Evolutionary conservation across 2,329 filamentous ascomycete species (phyloP).

Genomic region (Chalaropsis ovoidea): DNA sequence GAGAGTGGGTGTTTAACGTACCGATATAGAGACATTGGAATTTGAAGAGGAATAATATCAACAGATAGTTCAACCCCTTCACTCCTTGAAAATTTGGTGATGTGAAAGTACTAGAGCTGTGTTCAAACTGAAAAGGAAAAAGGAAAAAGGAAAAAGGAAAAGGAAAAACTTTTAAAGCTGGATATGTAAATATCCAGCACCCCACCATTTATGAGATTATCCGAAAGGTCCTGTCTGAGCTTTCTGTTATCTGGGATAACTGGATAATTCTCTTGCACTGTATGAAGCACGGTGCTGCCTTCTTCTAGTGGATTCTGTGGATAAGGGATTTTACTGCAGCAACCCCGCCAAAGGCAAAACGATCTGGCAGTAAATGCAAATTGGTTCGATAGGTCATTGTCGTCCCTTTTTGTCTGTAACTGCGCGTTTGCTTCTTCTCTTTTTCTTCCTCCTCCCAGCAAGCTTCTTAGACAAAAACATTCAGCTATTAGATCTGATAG

Average conservation of each 20-base stretch:
- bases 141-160: background rate
- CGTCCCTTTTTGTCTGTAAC: background rate
- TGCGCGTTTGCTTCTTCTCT: conserved; percentile 9
- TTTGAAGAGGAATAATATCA: too few relatives aligned
- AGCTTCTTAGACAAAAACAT: conserved; percentile 7
- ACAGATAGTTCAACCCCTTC: too few relatives aligned
- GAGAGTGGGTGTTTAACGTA: conserved; percentile 5
- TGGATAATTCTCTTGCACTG: background rate
- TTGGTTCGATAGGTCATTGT: background rate
- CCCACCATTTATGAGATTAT: conserved; percentile 14
- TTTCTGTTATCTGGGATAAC: background rate
- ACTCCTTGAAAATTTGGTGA: too few relatives aligned
- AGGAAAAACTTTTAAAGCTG: conserved; percentile 21
- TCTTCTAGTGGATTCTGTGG: conserved; percentile 11
- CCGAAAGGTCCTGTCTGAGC: background rate
- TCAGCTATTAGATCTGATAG: background rate
- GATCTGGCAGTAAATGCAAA: conserved; percentile 1
- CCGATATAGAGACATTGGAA: background rate
- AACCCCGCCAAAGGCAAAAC: conserved; percentile 22
- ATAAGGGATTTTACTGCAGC: conserved; percentile 5
- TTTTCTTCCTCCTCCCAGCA: conserved; percentile 3
- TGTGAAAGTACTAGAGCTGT: too few relatives aligned
- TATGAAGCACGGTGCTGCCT: conserved; percentile 15
- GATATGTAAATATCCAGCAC: conserved; percentile 17
- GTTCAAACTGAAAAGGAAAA: background rate